Base-by-base conservation (phyloP, 495 filamentous ascomycete species). In the Xylaria grammica region DNA sequence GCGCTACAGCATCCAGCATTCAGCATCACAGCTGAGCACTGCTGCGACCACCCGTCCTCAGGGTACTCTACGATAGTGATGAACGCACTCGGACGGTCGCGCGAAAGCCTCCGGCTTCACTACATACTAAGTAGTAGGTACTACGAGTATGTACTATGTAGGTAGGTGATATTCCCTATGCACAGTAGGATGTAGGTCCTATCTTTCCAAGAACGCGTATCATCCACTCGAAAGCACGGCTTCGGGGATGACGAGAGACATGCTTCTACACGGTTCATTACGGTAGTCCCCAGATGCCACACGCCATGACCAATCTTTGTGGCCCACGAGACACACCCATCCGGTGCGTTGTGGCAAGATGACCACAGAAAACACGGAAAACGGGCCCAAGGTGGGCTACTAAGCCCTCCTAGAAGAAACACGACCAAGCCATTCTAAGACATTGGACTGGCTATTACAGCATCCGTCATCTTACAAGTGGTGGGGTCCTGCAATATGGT, bases 351-450 rank as follows among this genome's bases (percentile, higher is more conserved):
- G 79, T 80, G 79, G 79, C 78, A 74, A 77, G 72, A 78, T 73
- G 63, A 67, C 69, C 62, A 63, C 63, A 66, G 65, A 69, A 59
- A 55, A 67, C 57, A 9, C 40, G 15, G 15, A 42, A 36, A 42
- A 42, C 8, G 7, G 40, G 20, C n/a, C 40, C 53, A 67, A 63
- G 66, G 68, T 71, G 70, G 69, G 65, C 67, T 34, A 68, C 66
- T 66, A 64, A 65, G 72, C 60, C 67, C 64, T 74, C 65, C 64
- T 70, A 70, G 65, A 67, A 24, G 69, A 62, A 72, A 70, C 72
- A 67, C 69, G 73, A 69, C 64, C 78, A 80, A 76, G 77, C 75
- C 78, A 76, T 73, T 69, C 71, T 72, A 76, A 81, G 79, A 81
- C 81, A 80, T 81, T 72, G 73, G 72, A 74, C 73, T 77, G 71